Evolutionary conservation across 2,329 filamentous ascomycete species (phyloP), one percentile per base, ranked within the genome.

Genomic region (Fusarium hostae): DNA sequence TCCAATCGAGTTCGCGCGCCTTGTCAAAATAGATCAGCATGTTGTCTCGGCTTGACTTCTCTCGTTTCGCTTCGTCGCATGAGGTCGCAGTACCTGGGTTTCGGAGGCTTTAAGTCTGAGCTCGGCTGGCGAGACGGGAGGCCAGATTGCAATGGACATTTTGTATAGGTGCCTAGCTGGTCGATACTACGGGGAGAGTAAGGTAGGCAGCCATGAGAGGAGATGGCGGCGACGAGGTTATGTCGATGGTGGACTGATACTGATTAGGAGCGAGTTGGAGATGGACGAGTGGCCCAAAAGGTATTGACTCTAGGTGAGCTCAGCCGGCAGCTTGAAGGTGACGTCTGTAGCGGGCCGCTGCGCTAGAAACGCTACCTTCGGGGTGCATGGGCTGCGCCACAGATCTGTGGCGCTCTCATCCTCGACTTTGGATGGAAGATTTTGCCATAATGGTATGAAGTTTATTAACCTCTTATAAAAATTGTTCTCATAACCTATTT

Each of bases 81-180:
- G 35, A 61, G 40, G 32, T 41, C 22, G 43, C 75, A 84, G 71
- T 81, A 89, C 88, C 81, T 86, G 85, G 59, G 85, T 83, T 70
- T 84, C 82, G 73, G 84, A 84, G 72, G 84, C 80, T 71, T 84
- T 84, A 76, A 79, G 76, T 81, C 85, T 83, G 80, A 89, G 84
- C 75, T 87, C 83, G 34, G 80, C 82, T 6, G 84, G 82, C 58
- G 86, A 79, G 62, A 89, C 79, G 74, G 82, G 82, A 79, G 88
- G 88, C 87, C 87, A 90, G 82, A 89, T 85, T 72, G 85, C 86
- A 72, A 89, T 79, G 68, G 88, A 88, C 88, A 90, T 90, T 71
- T n/a, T 75, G 61, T 20, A 22, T 13, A 28, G 51, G 32, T 43
- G 72, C 65, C 70, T 74, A 71, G 45, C 39, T 47, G 28, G 39